Conservation (phyloP, 768 basidiomycete genomes). For the Russula brevipes region DNA sequence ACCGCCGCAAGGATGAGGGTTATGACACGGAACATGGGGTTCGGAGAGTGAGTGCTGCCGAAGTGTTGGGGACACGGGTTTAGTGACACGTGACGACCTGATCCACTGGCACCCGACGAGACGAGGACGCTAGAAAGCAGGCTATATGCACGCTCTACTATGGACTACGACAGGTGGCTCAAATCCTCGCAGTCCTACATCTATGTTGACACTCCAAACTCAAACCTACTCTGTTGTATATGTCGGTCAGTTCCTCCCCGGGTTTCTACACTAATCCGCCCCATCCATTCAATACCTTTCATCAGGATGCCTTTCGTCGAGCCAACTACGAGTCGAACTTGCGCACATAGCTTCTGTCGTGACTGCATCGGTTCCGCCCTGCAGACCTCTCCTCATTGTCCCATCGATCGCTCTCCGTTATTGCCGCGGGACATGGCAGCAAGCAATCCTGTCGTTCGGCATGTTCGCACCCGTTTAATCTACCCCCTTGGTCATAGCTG, state of each 20-base stretch:
- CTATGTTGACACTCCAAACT: constrained; percentile 20
- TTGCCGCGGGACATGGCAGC: constrained; percentile 51
- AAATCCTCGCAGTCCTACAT: constrained; percentile 12
- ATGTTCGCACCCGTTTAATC: constrained; percentile 42
- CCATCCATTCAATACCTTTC: not conserved
- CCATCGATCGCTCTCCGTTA: constrained; percentile 74
- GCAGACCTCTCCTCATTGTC: constrained; percentile 64
- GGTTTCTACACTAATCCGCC: not conserved
- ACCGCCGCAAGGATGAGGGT: constrained; percentile 41
- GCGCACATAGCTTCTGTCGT: constrained; percentile 83
- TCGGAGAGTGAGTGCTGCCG: too few species aligned
- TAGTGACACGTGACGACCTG: too few species aligned
- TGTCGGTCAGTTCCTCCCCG: constrained; percentile 12
- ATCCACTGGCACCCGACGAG: too few species aligned
- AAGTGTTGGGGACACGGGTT: too few species aligned
- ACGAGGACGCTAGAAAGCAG: too few species aligned
- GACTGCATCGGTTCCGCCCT: constrained; percentile 75
- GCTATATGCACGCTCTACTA: not conserved
- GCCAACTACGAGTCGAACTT: constrained; percentile 68
- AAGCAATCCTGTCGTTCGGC: constrained; percentile 71
- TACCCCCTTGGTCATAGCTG: not conserved
- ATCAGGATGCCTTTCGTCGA: constrained; percentile 65
- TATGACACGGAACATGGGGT: constrained; percentile 9
- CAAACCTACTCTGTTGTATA: constrained; percentile 24
- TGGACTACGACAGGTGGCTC: constrained; percentile 18